phyloP scores from a whole-genome alignment of 257 asterid genomes.

The Mitragyna speciosa region DNA sequence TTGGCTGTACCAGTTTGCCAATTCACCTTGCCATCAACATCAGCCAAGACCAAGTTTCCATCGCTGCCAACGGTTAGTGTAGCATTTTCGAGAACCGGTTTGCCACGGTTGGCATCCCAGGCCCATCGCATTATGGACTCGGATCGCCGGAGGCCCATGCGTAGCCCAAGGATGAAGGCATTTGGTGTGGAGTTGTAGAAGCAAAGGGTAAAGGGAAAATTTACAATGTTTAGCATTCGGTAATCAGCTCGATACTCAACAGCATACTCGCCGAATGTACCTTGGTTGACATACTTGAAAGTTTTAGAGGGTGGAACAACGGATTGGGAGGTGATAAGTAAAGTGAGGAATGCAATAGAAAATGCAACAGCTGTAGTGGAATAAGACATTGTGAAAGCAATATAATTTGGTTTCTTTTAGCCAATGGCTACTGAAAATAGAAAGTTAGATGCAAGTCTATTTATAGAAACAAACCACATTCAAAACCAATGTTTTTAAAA shows the following conservation, averaged over 20 bases:
- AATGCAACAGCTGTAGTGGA: too few species aligned
- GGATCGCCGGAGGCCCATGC: constrained; percentile 26
- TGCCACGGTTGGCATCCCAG: constrained; percentile 37
- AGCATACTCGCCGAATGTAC: constrained; percentile 24
- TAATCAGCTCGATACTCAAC: constrained; percentile 27
- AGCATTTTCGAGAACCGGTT: constrained; percentile 30
- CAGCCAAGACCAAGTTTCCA: constrained; percentile 35
- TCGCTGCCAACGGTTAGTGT: constrained; percentile 24
- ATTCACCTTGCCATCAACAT: constrained; percentile 24
- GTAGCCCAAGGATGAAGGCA: constrained; percentile 31
- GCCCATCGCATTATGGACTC: constrained; percentile 34
- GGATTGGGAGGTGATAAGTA: too few species aligned
- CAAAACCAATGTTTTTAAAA: too few species aligned
- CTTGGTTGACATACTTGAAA: constrained; percentile 32
- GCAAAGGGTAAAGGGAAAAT: constrained; percentile 26
- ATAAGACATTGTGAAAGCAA: too few species aligned
- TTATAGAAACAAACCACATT: too few species aligned
- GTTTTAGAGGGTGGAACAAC: constrained; percentile 10
- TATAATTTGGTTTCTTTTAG: too few species aligned
- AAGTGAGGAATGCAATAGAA: too few species aligned
- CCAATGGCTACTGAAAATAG: too few species aligned
- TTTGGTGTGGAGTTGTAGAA: constrained; percentile 37
- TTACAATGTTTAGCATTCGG: background rate
- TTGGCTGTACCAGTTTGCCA: constrained; percentile 33
- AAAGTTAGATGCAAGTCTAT: too few species aligned